Percentiles rank a stretch among this genome's conserved stretches.
phyloP scores from a whole-genome alignment of 139 green algal genomes.

The Volvox africanus region DNA sequence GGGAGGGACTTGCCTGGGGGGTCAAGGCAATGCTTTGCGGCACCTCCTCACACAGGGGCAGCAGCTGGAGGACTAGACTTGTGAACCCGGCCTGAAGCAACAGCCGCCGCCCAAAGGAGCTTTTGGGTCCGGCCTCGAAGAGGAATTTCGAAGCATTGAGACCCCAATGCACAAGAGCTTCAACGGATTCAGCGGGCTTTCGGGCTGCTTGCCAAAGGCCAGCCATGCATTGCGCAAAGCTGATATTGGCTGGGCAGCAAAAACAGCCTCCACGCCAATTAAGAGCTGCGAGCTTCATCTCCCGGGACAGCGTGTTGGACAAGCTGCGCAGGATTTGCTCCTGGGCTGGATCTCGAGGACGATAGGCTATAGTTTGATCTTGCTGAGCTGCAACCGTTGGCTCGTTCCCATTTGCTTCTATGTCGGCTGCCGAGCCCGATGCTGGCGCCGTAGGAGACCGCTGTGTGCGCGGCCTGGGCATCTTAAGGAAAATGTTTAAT shows the following conservation, averaged over 20 bases:
- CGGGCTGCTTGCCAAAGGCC: constrained; percentile 6
- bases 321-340: constrained; percentile 10
- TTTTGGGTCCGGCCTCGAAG: not conserved
- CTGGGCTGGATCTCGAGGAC: not conserved
- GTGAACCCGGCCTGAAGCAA: constrained; percentile 19
- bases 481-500: not conserved
- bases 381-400: not conserved
- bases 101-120: not conserved
- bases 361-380: not conserved
- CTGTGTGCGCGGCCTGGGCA: constrained; percentile 6
- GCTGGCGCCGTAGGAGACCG: not conserved
- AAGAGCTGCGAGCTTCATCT: not conserved
- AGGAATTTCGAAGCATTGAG: constrained; percentile 14
- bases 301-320: not conserved
- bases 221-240: constrained; percentile 26
- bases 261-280: constrained; percentile 23
- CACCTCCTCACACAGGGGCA: not conserved
- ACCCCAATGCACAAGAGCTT: constrained; percentile 33
- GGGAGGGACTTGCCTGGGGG: not conserved
- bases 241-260: constrained; percentile 33
- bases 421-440: not conserved
- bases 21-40: constrained; percentile 33
- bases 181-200: not conserved
- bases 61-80: not conserved
- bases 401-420: not conserved